Evolutionary conservation across 2,329 filamentous ascomycete genomes (phyloP), one percentile per base, ranked within the genome.

Genomic region (Didymella arachidicola): DNA sequence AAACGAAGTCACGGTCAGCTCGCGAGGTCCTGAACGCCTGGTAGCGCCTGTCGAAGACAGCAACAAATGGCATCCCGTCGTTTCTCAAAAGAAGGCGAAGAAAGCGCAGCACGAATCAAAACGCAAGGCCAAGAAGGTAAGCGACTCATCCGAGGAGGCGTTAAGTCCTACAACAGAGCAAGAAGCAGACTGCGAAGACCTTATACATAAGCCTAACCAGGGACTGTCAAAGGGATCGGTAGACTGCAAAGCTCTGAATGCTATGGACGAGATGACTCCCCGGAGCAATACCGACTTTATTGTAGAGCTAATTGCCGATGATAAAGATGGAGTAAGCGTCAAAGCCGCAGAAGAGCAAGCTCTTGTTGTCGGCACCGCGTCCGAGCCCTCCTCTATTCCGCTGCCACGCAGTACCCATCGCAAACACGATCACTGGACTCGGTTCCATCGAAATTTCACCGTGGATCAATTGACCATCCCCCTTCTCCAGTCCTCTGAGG

Each of bases 51-150:
- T 39, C 12, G 29, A 39, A 43, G 27, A 53, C 14, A 19, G 14
- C 2, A 12, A 42, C n/a, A 26, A 7, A 2, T 25, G 39, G 16
- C 49, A 49, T 16, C 49, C 55, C 3, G 30, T 53, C 11, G 50
- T 69, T 2, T 66, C 68, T 14, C 62, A 68, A 42, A 72, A 66
- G 57, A 72, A 68, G 59, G 59, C 60, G 16, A 69, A 70, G 41
- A 74, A 73, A 51, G 43, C 58, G 5, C 57, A 61, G 29, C 61
- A 64, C 1, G 58, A 67, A 27, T 38, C 48, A 3, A 62, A 64
- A 39, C 65, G 64, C 12, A 74, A 72, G 39, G 62, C 61, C 30
- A 71, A 66, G 50, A 68, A 67, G 53, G 18, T 52, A 4, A 34
- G 42, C 16, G 48, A 41, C 2, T 26, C 14, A 4, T 11, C 46